Base-by-base conservation (phyloP, 164 flowering plant species). In the Dillenia suffruticosa region DNA sequence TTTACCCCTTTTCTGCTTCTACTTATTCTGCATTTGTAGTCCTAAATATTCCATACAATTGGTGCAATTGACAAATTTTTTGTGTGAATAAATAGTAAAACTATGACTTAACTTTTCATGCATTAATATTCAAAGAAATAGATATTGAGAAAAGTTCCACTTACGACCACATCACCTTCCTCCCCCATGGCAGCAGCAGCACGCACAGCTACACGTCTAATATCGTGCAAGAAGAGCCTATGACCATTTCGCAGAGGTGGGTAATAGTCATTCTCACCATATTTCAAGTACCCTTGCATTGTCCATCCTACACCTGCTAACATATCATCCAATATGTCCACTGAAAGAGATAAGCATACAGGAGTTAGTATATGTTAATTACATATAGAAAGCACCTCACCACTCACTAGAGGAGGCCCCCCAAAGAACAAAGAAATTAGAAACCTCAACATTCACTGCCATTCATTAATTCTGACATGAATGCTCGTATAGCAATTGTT, bases 181-280 rank as follows among this genome's bases (percentile, higher is more conserved):
- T 94, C 99, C 1, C 97, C 99, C 99, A 94, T 91, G 64, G 99
- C 99, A 68, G 91, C 97, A 45, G 96, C 99, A 68, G 84, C 77
- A 47, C 97, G 88, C 46, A 94, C 99, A 72, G 99, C 99, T 58
- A 91, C 97, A 51, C 88, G 78, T 69, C 99, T 82, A 53, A 91
- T 84, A 62, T 94, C 99, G 74, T 91, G 97, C 68, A 94, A 66
- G 70, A 94, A 91, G 46, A 94, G 81, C 67, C 97, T 79, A 70
- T 94, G 88, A 54, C 97, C 99, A 78, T 89, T 94, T 49, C 87
- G 77, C 65, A 94, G 97, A 56, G 99, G 97, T 19, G 97, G 99
- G 57, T 91, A 91, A 65, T 89, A 94, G 73, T 94, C 99, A 74
- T 94, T 86, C 73, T 88, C 96, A 16, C 96, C 96, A 67, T 91